phyloP scores from a whole-genome alignment of 345 rosid genomes.

The Physaria fendleri region DNA sequence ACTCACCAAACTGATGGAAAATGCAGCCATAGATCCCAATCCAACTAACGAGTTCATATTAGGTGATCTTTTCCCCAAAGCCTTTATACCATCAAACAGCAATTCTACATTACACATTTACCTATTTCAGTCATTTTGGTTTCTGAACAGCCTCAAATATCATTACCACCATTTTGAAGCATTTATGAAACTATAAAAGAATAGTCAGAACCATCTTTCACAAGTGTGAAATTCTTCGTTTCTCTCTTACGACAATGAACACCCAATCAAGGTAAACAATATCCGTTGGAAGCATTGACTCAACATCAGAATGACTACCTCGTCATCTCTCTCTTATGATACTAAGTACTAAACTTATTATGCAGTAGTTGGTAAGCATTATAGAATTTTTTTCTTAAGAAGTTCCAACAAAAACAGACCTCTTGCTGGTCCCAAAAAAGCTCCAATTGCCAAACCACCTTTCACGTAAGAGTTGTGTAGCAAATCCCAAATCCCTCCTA shows the following conservation, averaged over 20 bases:
- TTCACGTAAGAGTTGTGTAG: slow-evolving; percentile 80
- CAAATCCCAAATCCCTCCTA: slow-evolving; percentile 67
- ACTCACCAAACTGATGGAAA: slow-evolving; percentile 76
- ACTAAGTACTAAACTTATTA: slow-evolving; percentile 6
- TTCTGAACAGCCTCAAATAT: slow-evolving; percentile 4
- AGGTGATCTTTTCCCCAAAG: slow-evolving; percentile 78
- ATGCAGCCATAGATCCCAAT: slow-evolving; percentile 78
- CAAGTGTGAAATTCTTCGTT: background rate
- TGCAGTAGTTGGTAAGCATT: slow-evolving; percentile 13
- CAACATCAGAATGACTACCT: background rate
- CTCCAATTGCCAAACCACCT: slow-evolving; percentile 72
- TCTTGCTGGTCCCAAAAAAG: slow-evolving; percentile 93
- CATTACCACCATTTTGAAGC: background rate
- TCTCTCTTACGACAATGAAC: background rate
- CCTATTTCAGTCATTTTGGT: background rate
- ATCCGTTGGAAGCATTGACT: background rate
- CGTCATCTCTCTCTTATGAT: background rate
- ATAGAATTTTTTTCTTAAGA: background rate
- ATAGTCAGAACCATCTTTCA: background rate
- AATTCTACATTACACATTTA: slow-evolving; percentile 46
- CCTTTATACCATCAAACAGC: slow-evolving; percentile 74
- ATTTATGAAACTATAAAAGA: slow-evolving; percentile 1
- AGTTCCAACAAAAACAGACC: slow-evolving; percentile 39
- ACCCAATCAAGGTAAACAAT: background rate
- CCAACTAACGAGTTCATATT: slow-evolving; percentile 98